Conservation (phyloP, 768 basidiomycete genomes). For the Tricholomella constricta region DNA sequence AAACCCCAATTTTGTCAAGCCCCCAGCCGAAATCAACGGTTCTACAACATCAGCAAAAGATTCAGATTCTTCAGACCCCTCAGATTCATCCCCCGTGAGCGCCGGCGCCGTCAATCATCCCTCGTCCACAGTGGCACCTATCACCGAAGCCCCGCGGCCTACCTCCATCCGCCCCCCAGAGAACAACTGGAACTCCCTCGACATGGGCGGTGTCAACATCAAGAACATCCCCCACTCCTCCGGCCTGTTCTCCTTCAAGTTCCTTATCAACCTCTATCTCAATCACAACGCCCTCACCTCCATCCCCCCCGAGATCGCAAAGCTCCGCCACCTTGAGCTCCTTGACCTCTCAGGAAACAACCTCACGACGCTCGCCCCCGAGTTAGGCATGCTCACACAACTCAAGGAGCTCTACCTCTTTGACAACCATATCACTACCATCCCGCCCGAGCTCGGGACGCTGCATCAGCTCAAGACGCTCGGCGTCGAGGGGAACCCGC, state of each 20-base stretch:
- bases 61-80: slow-evolving; percentile 35
- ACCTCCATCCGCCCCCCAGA: slow-evolving; percentile 65
- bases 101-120: slow-evolving; percentile 55
- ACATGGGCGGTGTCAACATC: slow-evolving; percentile 94
- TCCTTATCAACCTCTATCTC: slow-evolving; percentile 92
- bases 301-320: slow-evolving; percentile 82
- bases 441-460: slow-evolving; percentile 87
- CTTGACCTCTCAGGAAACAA: slow-evolving; percentile 93
- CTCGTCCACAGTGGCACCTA: slow-evolving; percentile 75
- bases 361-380: slow-evolving; percentile 74
- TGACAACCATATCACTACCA: slow-evolving; percentile 87
- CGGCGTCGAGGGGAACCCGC: slow-evolving; percentile 96
- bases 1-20: slow-evolving; percentile 78
- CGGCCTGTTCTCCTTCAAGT: slow-evolving; percentile 83
- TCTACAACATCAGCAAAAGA: slow-evolving; percentile 26
- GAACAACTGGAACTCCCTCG: slow-evolving; percentile 87
- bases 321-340: slow-evolving; percentile 81
- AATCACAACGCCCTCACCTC: slow-evolving; percentile 87
- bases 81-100: slow-evolving; percentile 30
- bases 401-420: slow-evolving; percentile 94
- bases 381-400: slow-evolving; percentile 87
- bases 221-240: slow-evolving; percentile 84
- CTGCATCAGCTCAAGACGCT: slow-evolving; percentile 91
- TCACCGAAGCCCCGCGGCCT: slow-evolving; percentile 66
- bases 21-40: slow-evolving; percentile 41